Evolutionary conservation across 116 monocot genomes (phyloP).

Genomic region (Zostera marina): DNA sequence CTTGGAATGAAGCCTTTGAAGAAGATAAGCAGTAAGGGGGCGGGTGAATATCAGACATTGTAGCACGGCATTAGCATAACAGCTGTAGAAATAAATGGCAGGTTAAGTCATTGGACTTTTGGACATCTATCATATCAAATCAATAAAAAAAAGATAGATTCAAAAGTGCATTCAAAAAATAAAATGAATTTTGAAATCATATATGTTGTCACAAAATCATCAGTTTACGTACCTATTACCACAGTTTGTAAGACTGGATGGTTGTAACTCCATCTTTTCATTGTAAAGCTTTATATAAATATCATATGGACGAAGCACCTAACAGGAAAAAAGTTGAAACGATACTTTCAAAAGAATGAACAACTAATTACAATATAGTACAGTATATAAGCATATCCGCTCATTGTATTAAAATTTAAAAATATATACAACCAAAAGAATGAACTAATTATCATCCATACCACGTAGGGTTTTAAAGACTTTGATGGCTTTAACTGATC

Average conservation of each 20-base stretch:
- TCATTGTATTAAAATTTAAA: too few species aligned
- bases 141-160: not conserved
- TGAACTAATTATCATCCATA: not conserved
- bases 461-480: slow-evolving; percentile 6
- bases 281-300: slow-evolving; percentile 53
- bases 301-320: slow-evolving; percentile 54
- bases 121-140: not conserved
- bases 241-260: slow-evolving; percentile 55
- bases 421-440: not conserved
- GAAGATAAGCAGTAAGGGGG: slow-evolving; percentile 69
- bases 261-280: slow-evolving; percentile 43
- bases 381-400: too few species aligned
- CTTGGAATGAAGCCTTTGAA: slow-evolving; percentile 57
- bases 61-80: slow-evolving; percentile 92
- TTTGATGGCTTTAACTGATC: slow-evolving; percentile 36
- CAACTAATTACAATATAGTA: too few species aligned
- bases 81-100: slow-evolving; percentile 31
- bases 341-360: not conserved
- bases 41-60: slow-evolving; percentile 90
- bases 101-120: not conserved
- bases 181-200: not conserved
- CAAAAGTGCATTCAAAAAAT: not conserved
- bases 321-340: slow-evolving; percentile 1
- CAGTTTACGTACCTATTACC: slow-evolving; percentile 57
- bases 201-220: not conserved